These are phyloP conservation scores for Fusarium subglutinans DNA, from an alignment of 2,329 filamentous ascomycete genomes.

Conservation along the genomic window DNA sequence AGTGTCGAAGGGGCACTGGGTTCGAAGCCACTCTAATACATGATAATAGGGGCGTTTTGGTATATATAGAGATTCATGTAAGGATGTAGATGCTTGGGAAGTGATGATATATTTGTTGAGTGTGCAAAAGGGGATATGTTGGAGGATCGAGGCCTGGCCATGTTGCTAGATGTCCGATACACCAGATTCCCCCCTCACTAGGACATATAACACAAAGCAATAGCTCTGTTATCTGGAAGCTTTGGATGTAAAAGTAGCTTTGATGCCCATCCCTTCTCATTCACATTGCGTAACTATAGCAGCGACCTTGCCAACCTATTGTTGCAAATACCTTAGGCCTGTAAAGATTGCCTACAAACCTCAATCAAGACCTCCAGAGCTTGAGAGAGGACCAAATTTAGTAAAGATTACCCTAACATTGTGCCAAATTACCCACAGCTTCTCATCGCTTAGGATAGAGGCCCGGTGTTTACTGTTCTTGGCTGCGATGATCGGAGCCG, in stretches of 20 bases:
- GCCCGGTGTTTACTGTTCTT: accelerated
- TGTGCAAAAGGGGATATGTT: neutral
- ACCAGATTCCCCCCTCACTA: accelerated
- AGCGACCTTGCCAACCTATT: neutral
- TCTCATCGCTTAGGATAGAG: neutral
- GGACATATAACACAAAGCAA: accelerated
- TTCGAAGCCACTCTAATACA: neutral
- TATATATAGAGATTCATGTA: accelerated
- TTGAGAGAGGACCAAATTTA: accelerated
- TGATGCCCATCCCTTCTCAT: neutral
- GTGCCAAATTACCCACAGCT: accelerated
- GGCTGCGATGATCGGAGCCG: neutral
- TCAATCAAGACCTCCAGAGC: accelerated
- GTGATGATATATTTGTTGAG: no score
- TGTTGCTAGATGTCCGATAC: neutral
- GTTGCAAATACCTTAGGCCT: neutral
- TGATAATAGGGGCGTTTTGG: accelerated
- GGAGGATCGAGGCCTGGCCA: no score
- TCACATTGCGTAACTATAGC: neutral
- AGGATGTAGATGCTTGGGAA: neutral
- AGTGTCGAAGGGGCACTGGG: neutral
- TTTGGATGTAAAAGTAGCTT: neutral
- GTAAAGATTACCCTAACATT: accelerated
- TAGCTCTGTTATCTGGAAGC: accelerated
- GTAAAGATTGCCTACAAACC: neutral